phyloP scores from a whole-genome alignment of 305 asterid genomes.

The Fraxinus dipetala region DNA sequence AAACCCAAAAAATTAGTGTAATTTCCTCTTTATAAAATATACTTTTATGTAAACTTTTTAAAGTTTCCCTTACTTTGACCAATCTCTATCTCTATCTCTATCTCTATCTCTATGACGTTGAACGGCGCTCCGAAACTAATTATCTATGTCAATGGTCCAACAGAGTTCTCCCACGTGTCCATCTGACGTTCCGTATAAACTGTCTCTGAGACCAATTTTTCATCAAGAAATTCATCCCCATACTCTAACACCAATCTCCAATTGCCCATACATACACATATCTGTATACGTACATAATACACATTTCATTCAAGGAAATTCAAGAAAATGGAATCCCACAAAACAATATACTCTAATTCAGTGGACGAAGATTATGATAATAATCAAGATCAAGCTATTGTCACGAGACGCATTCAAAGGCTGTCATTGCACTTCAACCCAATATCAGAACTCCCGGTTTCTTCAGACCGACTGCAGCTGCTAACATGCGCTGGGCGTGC shows the following conservation, averaged over 20 bases:
- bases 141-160: conserved; percentile 23
- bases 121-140: conserved; percentile 44
- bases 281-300: not conserved
- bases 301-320: not conserved
- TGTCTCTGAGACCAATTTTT: not conserved
- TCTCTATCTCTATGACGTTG: conserved; percentile 21
- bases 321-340: conserved; percentile 33
- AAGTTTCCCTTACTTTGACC: not conserved
- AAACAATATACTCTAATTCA: conserved; percentile 12
- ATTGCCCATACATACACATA: not conserved
- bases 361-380: conserved; percentile 22
- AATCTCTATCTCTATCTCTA: not conserved
- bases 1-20: no score
- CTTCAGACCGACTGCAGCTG: conserved; percentile 32
- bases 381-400: conserved; percentile 24
- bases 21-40: no score
- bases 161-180: conserved; percentile 26
- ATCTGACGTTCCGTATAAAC: conserved; percentile 30
- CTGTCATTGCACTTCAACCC: conserved; percentile 52
- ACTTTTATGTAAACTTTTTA: not conserved
- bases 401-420: conserved; percentile 51
- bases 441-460: conserved; percentile 9
- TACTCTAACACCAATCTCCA: not conserved
- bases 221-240: not conserved
- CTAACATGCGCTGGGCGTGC: conserved; percentile 50